Conservation (phyloP, 2,329 filamentous ascomycete genomes). For the Penicillium sp. region DNA sequence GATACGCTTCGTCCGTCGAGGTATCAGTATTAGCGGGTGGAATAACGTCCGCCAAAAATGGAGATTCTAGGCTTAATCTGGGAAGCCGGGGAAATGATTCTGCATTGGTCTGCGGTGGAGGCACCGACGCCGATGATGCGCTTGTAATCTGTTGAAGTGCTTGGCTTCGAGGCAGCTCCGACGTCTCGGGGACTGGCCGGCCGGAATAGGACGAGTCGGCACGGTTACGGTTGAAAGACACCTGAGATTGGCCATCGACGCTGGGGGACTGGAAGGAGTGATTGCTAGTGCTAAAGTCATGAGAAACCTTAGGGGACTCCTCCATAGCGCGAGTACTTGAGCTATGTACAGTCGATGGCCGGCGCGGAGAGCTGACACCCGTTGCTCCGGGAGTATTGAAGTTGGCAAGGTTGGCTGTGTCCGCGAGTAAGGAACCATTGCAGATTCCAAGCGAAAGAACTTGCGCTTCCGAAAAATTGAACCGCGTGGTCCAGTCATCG, state of each 20-base stretch:
- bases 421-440: conserved; percentile 70
- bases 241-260: conserved; percentile 38
- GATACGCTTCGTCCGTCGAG: conserved; percentile 31
- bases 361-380: conserved; percentile 47
- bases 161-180: conserved; percentile 58
- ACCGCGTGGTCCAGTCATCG: conserved; percentile 78
- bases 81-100: conserved; percentile 47
- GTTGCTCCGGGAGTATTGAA: conserved; percentile 58
- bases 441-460: conserved; percentile 75
- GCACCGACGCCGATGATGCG: conserved; percentile 46
- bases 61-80: conserved; percentile 51
- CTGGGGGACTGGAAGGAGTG: conserved; percentile 67
- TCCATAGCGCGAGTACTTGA: conserved; percentile 65
- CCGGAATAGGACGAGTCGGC: conserved; percentile 61
- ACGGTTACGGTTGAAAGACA: conserved; percentile 51
- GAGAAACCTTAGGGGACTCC: conserved; percentile 64
- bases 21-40: conserved; percentile 34
- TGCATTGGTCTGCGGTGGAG: conserved; percentile 19
- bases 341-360: conserved; percentile 58
- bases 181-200: conserved; percentile 57
- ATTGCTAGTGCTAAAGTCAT: conserved; percentile 70
- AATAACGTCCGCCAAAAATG: conserved; percentile 49
- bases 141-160: conserved; percentile 54
- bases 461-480: conserved; percentile 74
- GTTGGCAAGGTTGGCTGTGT: conserved; percentile 64